phyloP scores from a whole-genome alignment of 345 rosid species.

The Salix udensis region DNA sequence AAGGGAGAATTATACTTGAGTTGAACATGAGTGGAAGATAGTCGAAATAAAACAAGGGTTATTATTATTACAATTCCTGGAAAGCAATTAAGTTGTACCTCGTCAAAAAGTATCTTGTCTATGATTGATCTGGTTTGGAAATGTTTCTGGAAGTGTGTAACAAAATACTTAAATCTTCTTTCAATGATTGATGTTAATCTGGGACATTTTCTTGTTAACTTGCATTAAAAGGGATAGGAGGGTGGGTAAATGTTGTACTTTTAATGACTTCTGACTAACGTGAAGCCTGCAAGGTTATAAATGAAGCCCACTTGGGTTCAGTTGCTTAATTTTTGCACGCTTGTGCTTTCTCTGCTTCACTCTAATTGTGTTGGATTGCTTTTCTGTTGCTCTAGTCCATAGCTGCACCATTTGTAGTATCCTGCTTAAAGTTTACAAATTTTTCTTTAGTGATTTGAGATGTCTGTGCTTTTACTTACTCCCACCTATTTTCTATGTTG shows the following conservation, averaged over 20 bases:
- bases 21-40: too few species aligned
- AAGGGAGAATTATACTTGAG: too few species aligned
- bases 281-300: not conserved
- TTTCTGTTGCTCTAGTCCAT: not conserved
- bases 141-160: too few species aligned
- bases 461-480: not conserved
- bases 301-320: too few species aligned
- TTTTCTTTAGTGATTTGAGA: not conserved
- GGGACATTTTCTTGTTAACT: not conserved
- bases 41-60: too few species aligned
- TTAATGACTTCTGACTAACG: too few species aligned
- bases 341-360: not conserved
- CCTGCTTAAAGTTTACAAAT: not conserved
- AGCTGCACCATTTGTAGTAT: not conserved
- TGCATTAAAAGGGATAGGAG: not conserved
- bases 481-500: not conserved
- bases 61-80: not conserved
- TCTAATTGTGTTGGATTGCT: not conserved
- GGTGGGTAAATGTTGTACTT: not conserved
- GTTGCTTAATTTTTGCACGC: not conserved
- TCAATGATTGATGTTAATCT: not conserved
- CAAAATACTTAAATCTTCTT: too few species aligned
- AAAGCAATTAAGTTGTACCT: not conserved
- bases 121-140: not conserved
- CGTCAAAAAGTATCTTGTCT: not conserved